Base-by-base conservation (phyloP, 495 filamentous ascomycete genomes). In the Xanthoparmelia taractica region DNA sequence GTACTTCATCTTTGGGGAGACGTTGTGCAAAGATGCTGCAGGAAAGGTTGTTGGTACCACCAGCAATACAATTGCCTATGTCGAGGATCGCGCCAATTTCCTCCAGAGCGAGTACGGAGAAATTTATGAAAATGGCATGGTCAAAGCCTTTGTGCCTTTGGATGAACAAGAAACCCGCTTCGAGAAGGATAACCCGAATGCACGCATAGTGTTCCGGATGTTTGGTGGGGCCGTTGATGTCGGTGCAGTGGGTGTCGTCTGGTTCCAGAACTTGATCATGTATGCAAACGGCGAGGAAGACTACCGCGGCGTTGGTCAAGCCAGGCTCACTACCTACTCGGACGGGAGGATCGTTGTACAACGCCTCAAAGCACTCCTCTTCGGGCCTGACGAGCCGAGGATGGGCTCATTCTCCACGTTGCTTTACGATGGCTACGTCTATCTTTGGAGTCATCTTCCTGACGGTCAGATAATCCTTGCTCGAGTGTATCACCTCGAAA, bases 1-100 rank as follows among this genome's bases (percentile, higher is more conserved):
- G 34, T 70, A 63, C 41, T 62, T 62, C 38, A 47, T 68, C 11
- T 72, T 69, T 45, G 71, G 71, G 15, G 71, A 73, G 29, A 73
- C 71, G 0, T 71, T 73, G 25, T 70, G 60, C 62, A 64, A 69
- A 25, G 57, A 69, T 43, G 4, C 66, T 48, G 48, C 63, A 45
- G 63, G 73, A n/a, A 56, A 71, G 59, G 63, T 67, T 52, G 41
- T 67, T 54, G 67, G 73, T 37, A 65, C 74, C 29, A 64, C 52
- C 20, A 67, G 61, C 48, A 72, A 68, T 20, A 66, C 67, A 3
- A 43, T 58, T 37, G 45, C 67, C 40, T 33, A 66, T 59, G 56
- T 70, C 11, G 45, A 38, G 10, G 59, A 63, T 27, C 15, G 36
- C 4, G n/a, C 29, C n/a, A 60, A 56, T 15, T 47, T 62, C n/a